Evolutionary conservation across 2,329 filamentous ascomycete species (phyloP), one percentile per base, ranked within the genome.

Genomic region (Helotiales sp.): DNA sequence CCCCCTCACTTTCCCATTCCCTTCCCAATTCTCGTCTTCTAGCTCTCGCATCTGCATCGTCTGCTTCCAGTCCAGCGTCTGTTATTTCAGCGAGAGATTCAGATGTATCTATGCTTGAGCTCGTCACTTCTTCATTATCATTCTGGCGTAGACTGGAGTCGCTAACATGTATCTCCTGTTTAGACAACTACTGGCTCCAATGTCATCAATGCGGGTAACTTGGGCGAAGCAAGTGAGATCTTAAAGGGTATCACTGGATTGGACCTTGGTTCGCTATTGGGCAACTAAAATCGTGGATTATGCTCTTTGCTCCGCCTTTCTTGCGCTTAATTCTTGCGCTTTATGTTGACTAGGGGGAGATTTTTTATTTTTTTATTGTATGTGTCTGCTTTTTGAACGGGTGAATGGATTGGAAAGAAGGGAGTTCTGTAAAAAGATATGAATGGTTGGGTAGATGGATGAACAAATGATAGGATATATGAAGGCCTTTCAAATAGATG

Each of bases 241-340:
- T 22, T 60, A 0, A 60, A 60, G 57, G 24, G 57, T 60, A 37
- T 60, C 8, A 60, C 57, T 20, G 57, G 57, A n/a, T 30, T 60
- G 22, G 57, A 60, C 47, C 57, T 60, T 32, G 57, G 57, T 20
- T 17, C 57, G 7, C 22, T 60, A 6, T 60, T 60, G 37, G 15
- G 24, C 10, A 47, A 47, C 37, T 47, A 60, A 37, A 37, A 8
- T 5, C 2, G 1, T 20, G 1, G 17, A 20, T 20, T 10, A 45
- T 20, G 13, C 30, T 5, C 6, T 1, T 20, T n/a, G n/a, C n/a
- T n/a, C n/a, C n/a, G n/a, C n/a, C n/a, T n/a, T 45, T 20, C 20
- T 11, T 45, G 17, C 10, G 40, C 20, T 45, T 45, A 45, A 20
- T 45, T n/a, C n/a, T n/a, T n/a, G n/a, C n/a, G n/a, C n/a, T n/a